Conservation (phyloP, 2,329 filamentous ascomycete species). For the Penicillium sp. region DNA sequence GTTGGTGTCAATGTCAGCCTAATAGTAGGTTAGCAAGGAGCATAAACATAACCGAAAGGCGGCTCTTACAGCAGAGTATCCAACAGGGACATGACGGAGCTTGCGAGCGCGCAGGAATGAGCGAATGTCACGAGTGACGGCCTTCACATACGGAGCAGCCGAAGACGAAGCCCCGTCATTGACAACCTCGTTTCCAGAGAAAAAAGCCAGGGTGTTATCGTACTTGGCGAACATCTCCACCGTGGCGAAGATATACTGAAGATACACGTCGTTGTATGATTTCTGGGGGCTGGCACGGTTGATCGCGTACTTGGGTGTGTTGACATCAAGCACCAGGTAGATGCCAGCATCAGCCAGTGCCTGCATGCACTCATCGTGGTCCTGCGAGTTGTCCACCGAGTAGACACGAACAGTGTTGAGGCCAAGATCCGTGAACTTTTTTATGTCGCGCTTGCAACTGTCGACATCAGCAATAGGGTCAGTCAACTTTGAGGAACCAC, state of each 20-base stretch:
- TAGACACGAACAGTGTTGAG: conserved; percentile 93
- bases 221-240: conserved; percentile 82
- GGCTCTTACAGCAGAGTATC: conserved; percentile 58
- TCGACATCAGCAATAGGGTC: conserved; percentile 75
- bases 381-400: conserved; percentile 80
- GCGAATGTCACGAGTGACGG: conserved; percentile 74
- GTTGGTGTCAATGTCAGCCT: conserved; percentile 79
- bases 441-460: conserved; percentile 76
- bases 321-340: conserved; percentile 89
- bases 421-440: conserved; percentile 79
- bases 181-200: conserved; percentile 80
- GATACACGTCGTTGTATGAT: conserved; percentile 85
- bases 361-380: conserved; percentile 85
- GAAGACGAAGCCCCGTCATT: conserved; percentile 67
- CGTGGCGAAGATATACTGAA: conserved; percentile 84
- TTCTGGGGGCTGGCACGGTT: conserved; percentile 71
- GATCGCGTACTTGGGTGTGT: conserved; percentile 86
- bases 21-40: background rate
- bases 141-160: conserved; percentile 74
- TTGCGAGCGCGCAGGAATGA: conserved; percentile 65
- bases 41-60: background rate
- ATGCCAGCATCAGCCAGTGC: conserved; percentile 79
- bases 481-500: conserved; percentile 61
- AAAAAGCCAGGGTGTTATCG: conserved; percentile 83
- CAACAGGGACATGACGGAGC: conserved; percentile 69